Percentiles rank a stretch among this genome's conserved stretches.
Evolutionary conservation across 768 basidiomycete species (phyloP).

Genomic region (Russula vinacea): DNA sequence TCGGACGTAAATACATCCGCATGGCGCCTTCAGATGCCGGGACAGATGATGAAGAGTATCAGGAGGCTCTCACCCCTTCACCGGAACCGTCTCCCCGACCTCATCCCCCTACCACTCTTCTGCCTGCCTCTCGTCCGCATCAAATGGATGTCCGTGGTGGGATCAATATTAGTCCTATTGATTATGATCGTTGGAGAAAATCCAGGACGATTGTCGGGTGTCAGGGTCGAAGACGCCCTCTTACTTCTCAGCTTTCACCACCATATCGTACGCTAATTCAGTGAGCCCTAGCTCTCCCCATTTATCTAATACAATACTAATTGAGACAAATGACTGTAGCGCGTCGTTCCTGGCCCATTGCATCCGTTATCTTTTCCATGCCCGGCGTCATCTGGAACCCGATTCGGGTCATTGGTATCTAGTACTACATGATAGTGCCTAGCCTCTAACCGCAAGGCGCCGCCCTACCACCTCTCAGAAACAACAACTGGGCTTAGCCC

Average conservation of each 20-base stretch:
- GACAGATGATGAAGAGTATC: conserved; percentile 56
- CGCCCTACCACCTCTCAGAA: conserved; percentile 15
- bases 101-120: conserved; percentile 27
- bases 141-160: conserved; percentile 32
- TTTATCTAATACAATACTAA: not conserved
- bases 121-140: conserved; percentile 30
- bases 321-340: conserved; percentile 1
- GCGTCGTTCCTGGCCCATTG: not conserved
- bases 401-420: not conserved
- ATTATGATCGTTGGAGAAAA: conserved; percentile 51
- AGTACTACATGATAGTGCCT: conserved; percentile 3
- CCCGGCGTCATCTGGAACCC: not conserved
- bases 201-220: conserved; percentile 43
- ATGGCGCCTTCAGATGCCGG: conserved; percentile 27
- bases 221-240: conserved; percentile 71
- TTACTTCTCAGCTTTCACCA: conserved; percentile 73
- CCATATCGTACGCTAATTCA: conserved; percentile 52
- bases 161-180: conserved; percentile 42
- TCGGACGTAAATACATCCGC: conserved; percentile 18
- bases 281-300: conserved; percentile 22
- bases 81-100: conserved; percentile 49
- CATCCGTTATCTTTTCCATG: not conserved
- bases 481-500: conserved; percentile 8
- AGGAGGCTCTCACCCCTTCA: conserved; percentile 72
- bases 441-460: conserved; percentile 3